A percentile compares a stretch with the other conserved stretches of the same genome.
Evolutionary conservation across 2,329 filamentous ascomycete genomes (phyloP).

Genomic region (Akanthomyces muscarius): DNA sequence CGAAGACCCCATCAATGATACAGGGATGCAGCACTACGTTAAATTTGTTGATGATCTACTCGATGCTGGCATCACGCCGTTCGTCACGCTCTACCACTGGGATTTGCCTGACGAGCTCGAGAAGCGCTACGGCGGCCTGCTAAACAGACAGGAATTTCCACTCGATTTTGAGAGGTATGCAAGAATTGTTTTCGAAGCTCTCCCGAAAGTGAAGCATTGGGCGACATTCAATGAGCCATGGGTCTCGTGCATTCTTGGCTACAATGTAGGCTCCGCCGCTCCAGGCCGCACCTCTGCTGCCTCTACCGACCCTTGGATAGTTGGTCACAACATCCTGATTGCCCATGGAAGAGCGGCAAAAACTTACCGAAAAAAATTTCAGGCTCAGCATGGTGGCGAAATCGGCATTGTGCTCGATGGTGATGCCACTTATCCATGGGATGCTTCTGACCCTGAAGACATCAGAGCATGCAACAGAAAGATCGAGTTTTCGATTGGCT

Average conservation of each 20-base stretch:
- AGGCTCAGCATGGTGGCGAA: slow-evolving; percentile 64
- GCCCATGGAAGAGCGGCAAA: slow-evolving; percentile 48
- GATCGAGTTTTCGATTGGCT: slow-evolving; percentile 81
- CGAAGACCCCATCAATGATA: slow-evolving; percentile 74
- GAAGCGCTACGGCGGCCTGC: slow-evolving; percentile 73
- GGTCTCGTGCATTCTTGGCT: slow-evolving; percentile 78
- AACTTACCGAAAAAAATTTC: slow-evolving; percentile 39
- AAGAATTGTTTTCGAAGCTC: slow-evolving; percentile 67
- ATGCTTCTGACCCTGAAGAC: slow-evolving; percentile 69
- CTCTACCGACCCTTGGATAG: slow-evolving; percentile 73
- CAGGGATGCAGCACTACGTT: slow-evolving; percentile 72
- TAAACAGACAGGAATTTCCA: slow-evolving; percentile 79
- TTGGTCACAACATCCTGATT: slow-evolving; percentile 74
- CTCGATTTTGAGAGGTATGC: slow-evolving; percentile 78
- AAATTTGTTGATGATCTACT: slow-evolving; percentile 75
- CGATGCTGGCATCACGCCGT: slow-evolving; percentile 70
- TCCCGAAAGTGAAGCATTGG: slow-evolving; percentile 80
- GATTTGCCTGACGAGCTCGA: slow-evolving; percentile 77
- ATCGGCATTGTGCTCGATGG: slow-evolving; percentile 89
- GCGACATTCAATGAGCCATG: slow-evolving; percentile 90
- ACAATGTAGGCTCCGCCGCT: slow-evolving; percentile 72
- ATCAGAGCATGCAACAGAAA: slow-evolving; percentile 74
- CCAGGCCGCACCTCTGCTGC: slow-evolving; percentile 79
- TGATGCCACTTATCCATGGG: slow-evolving; percentile 79
- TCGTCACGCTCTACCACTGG: slow-evolving; percentile 86